phyloP scores from a whole-genome alignment of 371 early-diverging fungal species.

The Circinella umbellata region DNA sequence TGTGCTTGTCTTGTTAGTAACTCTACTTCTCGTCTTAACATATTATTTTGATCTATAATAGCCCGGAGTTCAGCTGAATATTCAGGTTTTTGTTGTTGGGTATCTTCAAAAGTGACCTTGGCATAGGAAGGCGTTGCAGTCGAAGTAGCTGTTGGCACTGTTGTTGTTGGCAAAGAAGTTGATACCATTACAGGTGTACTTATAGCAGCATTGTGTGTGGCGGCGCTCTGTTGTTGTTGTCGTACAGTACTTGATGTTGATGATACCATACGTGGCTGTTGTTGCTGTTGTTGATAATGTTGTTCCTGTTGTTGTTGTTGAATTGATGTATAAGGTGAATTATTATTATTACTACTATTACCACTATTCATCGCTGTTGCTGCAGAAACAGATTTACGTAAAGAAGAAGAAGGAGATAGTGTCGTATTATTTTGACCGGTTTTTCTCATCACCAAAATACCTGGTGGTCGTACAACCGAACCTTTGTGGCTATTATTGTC shows the following conservation, averaged over 20 bases:
- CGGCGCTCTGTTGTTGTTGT: background rate
- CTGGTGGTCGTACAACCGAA: background rate
- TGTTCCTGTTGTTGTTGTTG: background rate
- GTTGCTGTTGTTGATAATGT: background rate
- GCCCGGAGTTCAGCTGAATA: background rate
- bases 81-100: background rate
- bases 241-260: background rate
- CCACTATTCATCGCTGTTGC: background rate
- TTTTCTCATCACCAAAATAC: constrained; percentile 8
- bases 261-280: background rate
- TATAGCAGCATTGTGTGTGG: background rate
- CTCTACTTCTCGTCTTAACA: background rate
- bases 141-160: background rate
- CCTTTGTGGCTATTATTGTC: background rate
- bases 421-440: background rate
- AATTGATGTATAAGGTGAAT: background rate
- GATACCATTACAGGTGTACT: background rate
- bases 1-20: background rate
- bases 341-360: background rate
- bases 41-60: background rate
- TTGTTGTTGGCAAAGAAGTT: too few species aligned
- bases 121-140: background rate
- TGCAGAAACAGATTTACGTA: background rate
- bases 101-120: constrained; percentile 7
- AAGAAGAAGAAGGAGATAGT: background rate